Evolutionary conservation across 2,329 filamentous ascomycete genomes (phyloP).

Genomic region (Calonectria leucothoes): DNA sequence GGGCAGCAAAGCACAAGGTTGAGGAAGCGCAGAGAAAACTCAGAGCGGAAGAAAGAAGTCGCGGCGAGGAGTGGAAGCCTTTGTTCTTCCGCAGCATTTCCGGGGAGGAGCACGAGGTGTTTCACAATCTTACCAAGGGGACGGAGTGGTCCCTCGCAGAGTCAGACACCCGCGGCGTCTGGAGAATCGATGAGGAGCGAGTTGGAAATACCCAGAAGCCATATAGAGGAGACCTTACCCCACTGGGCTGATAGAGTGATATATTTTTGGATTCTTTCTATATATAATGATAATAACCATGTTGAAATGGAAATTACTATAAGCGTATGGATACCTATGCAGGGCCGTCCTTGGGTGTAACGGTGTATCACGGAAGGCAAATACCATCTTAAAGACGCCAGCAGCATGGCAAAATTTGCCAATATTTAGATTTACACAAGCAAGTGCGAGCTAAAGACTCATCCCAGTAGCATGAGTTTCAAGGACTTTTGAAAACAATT

Average conservation of each 20-base stretch:
- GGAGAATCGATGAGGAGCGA: slow-evolving; percentile 25
- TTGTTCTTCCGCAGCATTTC: slow-evolving; percentile 24
- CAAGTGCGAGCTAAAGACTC: too few species aligned
- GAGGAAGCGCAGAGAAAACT: slow-evolving; percentile 85
- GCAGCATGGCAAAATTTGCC: too few species aligned
- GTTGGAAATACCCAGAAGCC: slow-evolving; percentile 6
- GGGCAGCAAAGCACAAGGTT: slow-evolving; percentile 79
- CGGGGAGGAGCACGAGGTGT: slow-evolving; percentile 12
- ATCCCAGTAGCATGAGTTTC: too few species aligned
- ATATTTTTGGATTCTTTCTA: not conserved
- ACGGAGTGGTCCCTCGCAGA: slow-evolving; percentile 27
- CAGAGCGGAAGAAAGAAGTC: slow-evolving; percentile 73
- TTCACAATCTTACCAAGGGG: slow-evolving; percentile 21
- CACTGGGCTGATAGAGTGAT: not conserved
- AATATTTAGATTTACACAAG: too few species aligned
- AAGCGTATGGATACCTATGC: not conserved
- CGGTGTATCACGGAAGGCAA: not conserved
- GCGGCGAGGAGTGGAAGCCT: slow-evolving; percentile 39
- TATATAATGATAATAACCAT: too few species aligned
- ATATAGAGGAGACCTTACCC: not conserved
- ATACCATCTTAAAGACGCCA: not conserved
- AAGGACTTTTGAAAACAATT: not conserved
- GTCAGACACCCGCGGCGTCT: slow-evolving; percentile 31
- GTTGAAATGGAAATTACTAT: not conserved
- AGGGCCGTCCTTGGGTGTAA: too few species aligned